phyloP scores from a whole-genome alignment of 305 asterid species.

The Solanum hybrid region DNA sequence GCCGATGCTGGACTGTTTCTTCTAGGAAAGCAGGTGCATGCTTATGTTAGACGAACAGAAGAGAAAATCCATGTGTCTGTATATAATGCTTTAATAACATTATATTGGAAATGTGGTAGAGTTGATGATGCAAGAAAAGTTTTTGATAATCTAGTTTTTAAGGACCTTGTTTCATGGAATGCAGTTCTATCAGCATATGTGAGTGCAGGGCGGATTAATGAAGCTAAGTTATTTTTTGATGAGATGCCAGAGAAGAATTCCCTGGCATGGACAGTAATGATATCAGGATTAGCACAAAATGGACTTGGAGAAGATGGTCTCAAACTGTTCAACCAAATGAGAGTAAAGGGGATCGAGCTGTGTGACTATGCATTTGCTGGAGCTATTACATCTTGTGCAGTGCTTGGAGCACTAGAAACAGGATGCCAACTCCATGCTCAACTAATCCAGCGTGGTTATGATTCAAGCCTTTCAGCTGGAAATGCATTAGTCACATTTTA shows the following conservation, averaged over 20 bases:
- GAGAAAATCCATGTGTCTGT: slow-evolving; percentile 51
- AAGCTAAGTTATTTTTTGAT: slow-evolving; percentile 54
- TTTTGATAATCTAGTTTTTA: slow-evolving; percentile 37
- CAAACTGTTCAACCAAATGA: slow-evolving; percentile 68
- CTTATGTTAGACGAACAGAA: slow-evolving; percentile 50
- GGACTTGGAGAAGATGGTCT: slow-evolving; percentile 80
- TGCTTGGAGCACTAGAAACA: slow-evolving; percentile 70
- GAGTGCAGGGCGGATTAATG: slow-evolving; percentile 37
- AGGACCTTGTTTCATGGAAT: slow-evolving; percentile 83
- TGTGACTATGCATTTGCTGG: slow-evolving; percentile 89
- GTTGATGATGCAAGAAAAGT: slow-evolving; percentile 50
- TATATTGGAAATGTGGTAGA: slow-evolving; percentile 73
- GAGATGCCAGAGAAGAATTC: slow-evolving; percentile 50
- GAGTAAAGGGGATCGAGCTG: slow-evolving; percentile 46
- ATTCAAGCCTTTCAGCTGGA: slow-evolving; percentile 85
- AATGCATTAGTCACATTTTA: slow-evolving; percentile 86
- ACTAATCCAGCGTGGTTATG: slow-evolving; percentile 62
- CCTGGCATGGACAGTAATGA: slow-evolving; percentile 78
- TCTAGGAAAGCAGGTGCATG: slow-evolving; percentile 77
- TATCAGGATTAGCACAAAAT: slow-evolving; percentile 70
- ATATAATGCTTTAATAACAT: slow-evolving; percentile 61
- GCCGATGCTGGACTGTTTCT: slow-evolving; percentile 56
- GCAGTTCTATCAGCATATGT: slow-evolving; percentile 66
- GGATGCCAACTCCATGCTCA: slow-evolving; percentile 84
- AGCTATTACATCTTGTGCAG: slow-evolving; percentile 75